Percentiles rank a stretch among this genome's conserved stretches.
Conservation (phyloP, 2,329 filamentous ascomycete species). For the Aspergillaceae sp. region DNA sequence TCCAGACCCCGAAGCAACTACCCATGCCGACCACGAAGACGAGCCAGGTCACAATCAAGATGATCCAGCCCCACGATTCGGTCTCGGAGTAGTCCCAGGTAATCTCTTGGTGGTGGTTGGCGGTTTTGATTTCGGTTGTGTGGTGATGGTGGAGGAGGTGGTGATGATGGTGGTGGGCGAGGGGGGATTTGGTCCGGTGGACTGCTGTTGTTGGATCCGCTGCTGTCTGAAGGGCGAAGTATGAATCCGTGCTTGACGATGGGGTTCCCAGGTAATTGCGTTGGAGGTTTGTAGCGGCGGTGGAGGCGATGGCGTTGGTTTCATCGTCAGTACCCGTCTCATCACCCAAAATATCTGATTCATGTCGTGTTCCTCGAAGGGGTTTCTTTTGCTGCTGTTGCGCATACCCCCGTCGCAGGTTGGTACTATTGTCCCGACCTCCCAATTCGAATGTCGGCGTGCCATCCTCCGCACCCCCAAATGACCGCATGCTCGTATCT, state of each 20-base stretch:
- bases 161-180: constrained; percentile 18
- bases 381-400: constrained; percentile 9
- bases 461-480: constrained; percentile 8
- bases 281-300: constrained; percentile 12
- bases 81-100: constrained; percentile 86
- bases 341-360: constrained; percentile 47
- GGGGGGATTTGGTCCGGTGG: constrained; percentile 30
- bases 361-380: constrained; percentile 21
- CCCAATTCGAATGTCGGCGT: constrained; percentile 1
- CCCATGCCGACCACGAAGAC: constrained; percentile 97
- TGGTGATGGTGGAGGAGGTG: too few species aligned
- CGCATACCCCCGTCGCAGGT: not conserved
- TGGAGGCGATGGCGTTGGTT: constrained; percentile 58
- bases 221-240: constrained; percentile 41
- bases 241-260: constrained; percentile 56
- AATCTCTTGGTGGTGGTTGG: constrained; percentile 35
- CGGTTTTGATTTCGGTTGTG: constrained; percentile 12
- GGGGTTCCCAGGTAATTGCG: constrained; percentile 24
- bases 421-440: not conserved
- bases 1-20: constrained; percentile 89
- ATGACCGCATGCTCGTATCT: not conserved
- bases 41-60: constrained; percentile 83
- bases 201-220: constrained; percentile 27
- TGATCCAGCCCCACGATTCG: constrained; percentile 96
- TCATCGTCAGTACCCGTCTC: constrained; percentile 79